Conservation (phyloP, 352 stramenopile species). For the Phytopythium montanum region DNA sequence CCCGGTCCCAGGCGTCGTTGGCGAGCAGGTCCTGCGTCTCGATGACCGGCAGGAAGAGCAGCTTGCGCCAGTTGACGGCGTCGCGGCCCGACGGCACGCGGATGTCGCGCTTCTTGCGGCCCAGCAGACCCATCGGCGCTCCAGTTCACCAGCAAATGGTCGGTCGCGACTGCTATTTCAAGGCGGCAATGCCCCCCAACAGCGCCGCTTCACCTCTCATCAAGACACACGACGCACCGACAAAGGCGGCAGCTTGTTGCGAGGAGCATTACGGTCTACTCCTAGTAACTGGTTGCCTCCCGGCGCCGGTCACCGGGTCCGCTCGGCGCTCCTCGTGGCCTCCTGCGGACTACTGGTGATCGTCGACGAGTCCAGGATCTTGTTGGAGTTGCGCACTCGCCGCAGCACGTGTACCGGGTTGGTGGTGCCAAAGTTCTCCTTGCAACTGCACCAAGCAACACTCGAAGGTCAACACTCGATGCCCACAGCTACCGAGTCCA, state of each 20-base stretch:
- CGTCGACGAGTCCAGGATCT: slow-evolving; percentile 59
- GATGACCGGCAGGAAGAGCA: slow-evolving; percentile 65
- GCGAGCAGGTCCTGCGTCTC: slow-evolving; percentile 73
- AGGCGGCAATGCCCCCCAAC: neutral
- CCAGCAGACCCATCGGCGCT: slow-evolving; percentile 52
- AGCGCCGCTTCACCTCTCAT: neutral
- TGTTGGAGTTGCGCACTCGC: slow-evolving; percentile 66
- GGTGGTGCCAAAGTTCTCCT: slow-evolving; percentile 70
- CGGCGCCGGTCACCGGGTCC: neutral
- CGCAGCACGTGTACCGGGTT: slow-evolving; percentile 77
- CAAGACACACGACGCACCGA: neutral
- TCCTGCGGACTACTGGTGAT: slow-evolving; percentile 10
- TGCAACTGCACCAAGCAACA: slow-evolving; percentile 28
- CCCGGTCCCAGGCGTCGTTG: slow-evolving; percentile 62
- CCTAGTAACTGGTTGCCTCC: neutral
- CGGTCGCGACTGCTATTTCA: neutral
- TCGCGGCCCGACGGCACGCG: slow-evolving; percentile 64
- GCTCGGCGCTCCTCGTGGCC: neutral
- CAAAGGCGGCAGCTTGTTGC: neutral
- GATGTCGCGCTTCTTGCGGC: slow-evolving; percentile 62
- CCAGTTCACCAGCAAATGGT: neutral
- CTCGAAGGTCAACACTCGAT: neutral
- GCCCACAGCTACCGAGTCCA: neutral
- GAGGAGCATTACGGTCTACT: neutral
- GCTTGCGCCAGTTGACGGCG: slow-evolving; percentile 75